Percentiles rank a stretch among this genome's conserved stretches.
Conservation (phyloP, 371 early-diverging fungal species). For the Rhizopus sp. region DNA sequence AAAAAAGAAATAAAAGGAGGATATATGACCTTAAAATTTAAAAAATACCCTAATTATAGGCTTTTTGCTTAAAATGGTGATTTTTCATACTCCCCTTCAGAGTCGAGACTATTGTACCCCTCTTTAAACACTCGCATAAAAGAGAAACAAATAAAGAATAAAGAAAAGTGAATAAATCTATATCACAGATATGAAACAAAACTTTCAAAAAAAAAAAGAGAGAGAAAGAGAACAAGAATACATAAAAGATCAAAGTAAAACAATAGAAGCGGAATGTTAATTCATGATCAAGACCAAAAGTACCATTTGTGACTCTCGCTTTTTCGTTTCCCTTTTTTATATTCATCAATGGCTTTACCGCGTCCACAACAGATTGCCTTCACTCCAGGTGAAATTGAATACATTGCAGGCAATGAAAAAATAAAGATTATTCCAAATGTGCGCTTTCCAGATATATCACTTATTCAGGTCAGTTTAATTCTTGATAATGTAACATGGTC, state of each 20-base stretch:
- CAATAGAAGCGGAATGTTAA: too few relatives aligned
- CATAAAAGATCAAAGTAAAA: too few relatives aligned
- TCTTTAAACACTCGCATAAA: too few relatives aligned
- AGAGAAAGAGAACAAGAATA: too few relatives aligned
- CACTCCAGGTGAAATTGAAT: conserved; percentile 84
- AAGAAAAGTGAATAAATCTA: too few relatives aligned
- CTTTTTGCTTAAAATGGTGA: neutral
- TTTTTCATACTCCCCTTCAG: neutral
- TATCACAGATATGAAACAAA: too few relatives aligned
- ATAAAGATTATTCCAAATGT: conserved; percentile 73
- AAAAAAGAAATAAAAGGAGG: conserved; percentile 1
- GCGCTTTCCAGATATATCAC: conserved; percentile 61
- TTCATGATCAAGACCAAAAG: too few relatives aligned
- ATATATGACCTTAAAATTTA: neutral
- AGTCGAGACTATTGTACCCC: too few relatives aligned
- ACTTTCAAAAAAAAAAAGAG: too few relatives aligned
- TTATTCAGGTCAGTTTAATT: conserved; percentile 58
- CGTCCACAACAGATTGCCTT: conserved; percentile 59
- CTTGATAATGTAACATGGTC: neutral
- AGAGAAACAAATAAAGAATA: too few relatives aligned
- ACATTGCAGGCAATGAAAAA: conserved; percentile 75
- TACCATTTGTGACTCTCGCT: neutral
- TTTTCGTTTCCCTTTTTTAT: neutral
- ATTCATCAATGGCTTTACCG: conserved; percentile 62
- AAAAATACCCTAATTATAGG: too few relatives aligned